phyloP scores from a whole-genome alignment of 371 early-diverging fungal genomes.

The Mortierella sp. region DNA sequence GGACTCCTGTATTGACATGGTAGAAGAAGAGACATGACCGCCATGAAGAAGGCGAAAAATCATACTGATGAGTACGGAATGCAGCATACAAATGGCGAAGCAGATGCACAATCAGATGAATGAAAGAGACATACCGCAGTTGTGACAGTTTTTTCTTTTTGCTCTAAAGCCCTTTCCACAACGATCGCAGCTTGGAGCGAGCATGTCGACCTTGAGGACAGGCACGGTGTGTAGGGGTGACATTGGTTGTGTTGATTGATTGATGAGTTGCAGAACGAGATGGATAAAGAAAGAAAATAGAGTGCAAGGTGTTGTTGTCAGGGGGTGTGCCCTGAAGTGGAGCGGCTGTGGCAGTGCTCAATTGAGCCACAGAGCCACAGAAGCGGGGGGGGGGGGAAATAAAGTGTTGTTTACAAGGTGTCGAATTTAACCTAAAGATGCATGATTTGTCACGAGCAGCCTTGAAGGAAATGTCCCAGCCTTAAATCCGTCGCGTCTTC shows the following conservation, averaged over 20 bases:
- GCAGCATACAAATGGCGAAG: neutral
- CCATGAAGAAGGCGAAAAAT: neutral
- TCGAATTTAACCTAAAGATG: too few species aligned
- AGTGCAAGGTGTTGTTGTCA: neutral
- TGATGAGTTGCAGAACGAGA: neutral
- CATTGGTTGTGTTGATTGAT: neutral
- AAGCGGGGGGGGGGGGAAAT: too few species aligned
- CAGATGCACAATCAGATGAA: neutral
- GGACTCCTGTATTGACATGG: conserved; percentile 21
- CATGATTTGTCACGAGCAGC: too few species aligned
- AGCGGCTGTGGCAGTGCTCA: neutral
- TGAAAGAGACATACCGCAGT: conserved; percentile 33
- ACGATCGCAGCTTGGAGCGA: conserved; percentile 17
- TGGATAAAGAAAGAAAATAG: neutral
- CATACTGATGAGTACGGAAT: neutral
- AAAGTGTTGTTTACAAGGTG: neutral
- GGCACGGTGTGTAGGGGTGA: neutral
- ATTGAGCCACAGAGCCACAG: neutral
- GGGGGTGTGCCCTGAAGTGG: neutral
- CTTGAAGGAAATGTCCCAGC: too few species aligned
- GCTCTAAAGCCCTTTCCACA: conserved; percentile 16
- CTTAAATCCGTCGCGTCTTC: too few species aligned
- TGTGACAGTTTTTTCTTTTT: conserved; percentile 29
- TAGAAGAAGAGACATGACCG: neutral
- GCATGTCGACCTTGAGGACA: neutral